Evolutionary conservation across 2,329 filamentous ascomycete genomes (phyloP), one percentile per base, ranked within the genome.

Genomic region (Pseudocercospora vitis): DNA sequence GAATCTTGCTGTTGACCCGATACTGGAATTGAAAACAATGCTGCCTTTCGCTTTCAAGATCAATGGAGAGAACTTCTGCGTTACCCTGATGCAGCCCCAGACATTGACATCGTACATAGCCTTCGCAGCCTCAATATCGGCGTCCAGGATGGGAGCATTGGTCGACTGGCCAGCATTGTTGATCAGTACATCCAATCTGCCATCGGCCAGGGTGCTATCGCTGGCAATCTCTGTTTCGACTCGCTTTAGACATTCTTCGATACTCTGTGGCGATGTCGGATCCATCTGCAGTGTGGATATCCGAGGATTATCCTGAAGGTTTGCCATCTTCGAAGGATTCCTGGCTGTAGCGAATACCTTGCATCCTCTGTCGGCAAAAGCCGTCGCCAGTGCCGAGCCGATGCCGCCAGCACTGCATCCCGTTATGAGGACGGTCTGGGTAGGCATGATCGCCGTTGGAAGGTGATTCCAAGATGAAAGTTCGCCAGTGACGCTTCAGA

Each of bases 101-200:
- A 81, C 63, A 55, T 82, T 82, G 51, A 80, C 73, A 31, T 80
- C 75, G 63, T 73, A 78, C 24, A 73, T 71, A 18, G 61, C 63
- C 73, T 75, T 78, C 70, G 77, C 81, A n/a, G 74, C 39, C 1
- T 69, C 65, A 2, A 66, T 56, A 23, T 68, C 64, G 4, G 56
- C 58, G 16, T 71, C 68, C 5, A 63, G 59, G 1, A 71, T 42
- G 0, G 65, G 65, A 11, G 53, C 53, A 46, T 61, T 69, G 18
- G 62, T 58, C 3, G 46, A 35, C n/a, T 28, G 26, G 3, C 46
- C 46, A 7, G 46, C 46, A 18, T 48, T 48, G 46, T 48, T 48
- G 12, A 48, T 14, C 16, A 48, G 21, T 8, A 35, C 18, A 33
- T 48, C 46, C 6, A 48, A 19, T 8, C 14, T 9, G 23, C 44